Evolutionary conservation across 176 grass and related monocot species (phyloP).

Genomic region (Carex parvula): DNA sequence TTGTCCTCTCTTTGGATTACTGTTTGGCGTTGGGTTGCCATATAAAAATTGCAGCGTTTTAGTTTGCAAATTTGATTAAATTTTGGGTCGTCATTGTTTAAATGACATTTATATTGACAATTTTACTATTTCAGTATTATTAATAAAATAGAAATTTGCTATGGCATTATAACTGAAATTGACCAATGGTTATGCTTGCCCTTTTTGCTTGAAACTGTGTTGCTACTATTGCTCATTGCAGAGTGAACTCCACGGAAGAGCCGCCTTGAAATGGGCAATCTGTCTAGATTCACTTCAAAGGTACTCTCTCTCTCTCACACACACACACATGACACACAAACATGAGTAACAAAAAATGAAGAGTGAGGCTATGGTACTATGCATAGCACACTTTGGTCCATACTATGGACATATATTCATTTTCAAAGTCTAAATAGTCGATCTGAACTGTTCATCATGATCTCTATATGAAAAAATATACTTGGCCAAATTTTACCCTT

Average conservation of each 20-base stretch:
- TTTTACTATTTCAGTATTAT: neutral
- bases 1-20: neutral
- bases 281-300: slow-evolving; percentile 94
- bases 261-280: slow-evolving; percentile 78
- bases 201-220: neutral
- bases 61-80: neutral
- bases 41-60: neutral
- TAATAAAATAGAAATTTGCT: neutral
- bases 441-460: too few species aligned
- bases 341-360: neutral
- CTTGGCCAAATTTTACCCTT: too few species aligned
- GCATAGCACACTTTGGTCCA: too few species aligned
- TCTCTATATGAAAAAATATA: too few species aligned
- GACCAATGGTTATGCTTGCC: neutral
- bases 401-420: too few species aligned
- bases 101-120: neutral
- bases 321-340: neutral
- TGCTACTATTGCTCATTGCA: slow-evolving; percentile 20
- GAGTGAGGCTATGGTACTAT: too few species aligned
- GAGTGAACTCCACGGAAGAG: slow-evolving; percentile 89
- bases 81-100: neutral
- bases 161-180: neutral
- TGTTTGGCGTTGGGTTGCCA: neutral
- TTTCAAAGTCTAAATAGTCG: too few species aligned
- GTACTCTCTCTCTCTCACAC: slow-evolving; percentile 28